Evolutionary conservation across 108 stramenopile genomes (phyloP).

Genomic region (Phaeodactylum tricornutum): DNA sequence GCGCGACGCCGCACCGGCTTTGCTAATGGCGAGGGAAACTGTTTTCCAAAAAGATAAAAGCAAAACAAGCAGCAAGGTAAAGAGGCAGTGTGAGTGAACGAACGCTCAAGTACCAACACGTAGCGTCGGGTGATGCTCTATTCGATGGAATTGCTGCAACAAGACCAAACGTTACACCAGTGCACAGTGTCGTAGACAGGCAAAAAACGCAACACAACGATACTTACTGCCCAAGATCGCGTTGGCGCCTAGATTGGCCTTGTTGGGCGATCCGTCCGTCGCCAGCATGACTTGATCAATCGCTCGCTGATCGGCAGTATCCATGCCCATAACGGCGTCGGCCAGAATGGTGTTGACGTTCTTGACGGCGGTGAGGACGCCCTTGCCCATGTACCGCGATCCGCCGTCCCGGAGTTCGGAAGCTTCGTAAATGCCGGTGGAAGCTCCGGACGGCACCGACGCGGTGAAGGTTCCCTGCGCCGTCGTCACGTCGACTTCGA

Average conservation of each 20-base stretch:
- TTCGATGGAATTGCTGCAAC: not conserved
- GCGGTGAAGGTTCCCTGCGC: conserved; percentile 79
- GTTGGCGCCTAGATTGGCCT: conserved; percentile 96
- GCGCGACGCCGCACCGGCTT: conserved; percentile 94
- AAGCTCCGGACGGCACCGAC: conserved; percentile 95
- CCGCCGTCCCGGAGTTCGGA: conserved; percentile 98
- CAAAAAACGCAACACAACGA: not conserved
- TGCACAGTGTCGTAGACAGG: not conserved
- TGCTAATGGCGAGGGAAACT: conserved; percentile 95
- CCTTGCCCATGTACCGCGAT: conserved; percentile 96
- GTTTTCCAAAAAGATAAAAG: not conserved
- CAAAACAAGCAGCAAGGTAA: not conserved
- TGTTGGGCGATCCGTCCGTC: conserved; percentile 93
- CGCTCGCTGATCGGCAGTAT: conserved; percentile 85
- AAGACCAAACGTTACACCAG: not conserved
- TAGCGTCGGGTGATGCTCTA: not conserved
- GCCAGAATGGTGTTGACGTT: conserved; percentile 93
- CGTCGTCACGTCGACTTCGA: conserved; percentile 91
- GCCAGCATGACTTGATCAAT: conserved; percentile 91
- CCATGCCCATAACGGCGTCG: conserved; percentile 88
- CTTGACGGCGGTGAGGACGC: conserved; percentile 84
- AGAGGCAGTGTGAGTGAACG: not conserved
- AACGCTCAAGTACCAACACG: not conserved
- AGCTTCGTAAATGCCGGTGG: conserved; percentile 95
- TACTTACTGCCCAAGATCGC: conserved; percentile 96